Conservation (phyloP, 2,329 filamentous ascomycete genomes). For the Blastomyces silverae region DNA sequence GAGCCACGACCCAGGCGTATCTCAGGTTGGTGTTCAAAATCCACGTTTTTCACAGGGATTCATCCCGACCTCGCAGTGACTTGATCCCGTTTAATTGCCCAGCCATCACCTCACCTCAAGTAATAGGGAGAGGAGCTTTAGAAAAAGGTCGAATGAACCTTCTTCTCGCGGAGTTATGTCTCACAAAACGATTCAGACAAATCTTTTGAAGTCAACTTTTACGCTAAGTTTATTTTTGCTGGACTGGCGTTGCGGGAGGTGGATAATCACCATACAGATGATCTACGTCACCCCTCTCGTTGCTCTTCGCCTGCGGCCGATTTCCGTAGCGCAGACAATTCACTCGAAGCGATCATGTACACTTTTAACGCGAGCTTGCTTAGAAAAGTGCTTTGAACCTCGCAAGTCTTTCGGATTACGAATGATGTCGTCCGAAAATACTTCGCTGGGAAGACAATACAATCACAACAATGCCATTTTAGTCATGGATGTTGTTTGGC, state of each 20-base stretch:
- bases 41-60: constrained; percentile 8
- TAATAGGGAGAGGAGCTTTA: neutral
- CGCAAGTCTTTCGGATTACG: neutral
- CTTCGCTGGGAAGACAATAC: neutral
- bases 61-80: no score
- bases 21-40: neutral
- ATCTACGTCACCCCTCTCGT: neutral
- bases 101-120: neutral
- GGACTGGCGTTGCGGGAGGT: neutral
- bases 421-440: neutral
- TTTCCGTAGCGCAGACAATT: neutral
- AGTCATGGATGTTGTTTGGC: neutral
- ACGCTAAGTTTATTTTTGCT: neutral
- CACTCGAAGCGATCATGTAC: neutral
- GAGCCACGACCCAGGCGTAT: neutral
- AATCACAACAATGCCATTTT: neutral
- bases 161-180: neutral
- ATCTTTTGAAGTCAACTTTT: neutral
- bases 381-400: neutral
- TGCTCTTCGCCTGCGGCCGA: neutral
- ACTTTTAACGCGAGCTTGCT: neutral
- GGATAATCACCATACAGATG: neutral
- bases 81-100: neutral
- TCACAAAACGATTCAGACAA: neutral
- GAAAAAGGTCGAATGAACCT: neutral